These are phyloP conservation scores for Phialophora verrucosa DNA, from an alignment of 2,329 filamentous ascomycete genomes.

Conservation along the genomic window DNA sequence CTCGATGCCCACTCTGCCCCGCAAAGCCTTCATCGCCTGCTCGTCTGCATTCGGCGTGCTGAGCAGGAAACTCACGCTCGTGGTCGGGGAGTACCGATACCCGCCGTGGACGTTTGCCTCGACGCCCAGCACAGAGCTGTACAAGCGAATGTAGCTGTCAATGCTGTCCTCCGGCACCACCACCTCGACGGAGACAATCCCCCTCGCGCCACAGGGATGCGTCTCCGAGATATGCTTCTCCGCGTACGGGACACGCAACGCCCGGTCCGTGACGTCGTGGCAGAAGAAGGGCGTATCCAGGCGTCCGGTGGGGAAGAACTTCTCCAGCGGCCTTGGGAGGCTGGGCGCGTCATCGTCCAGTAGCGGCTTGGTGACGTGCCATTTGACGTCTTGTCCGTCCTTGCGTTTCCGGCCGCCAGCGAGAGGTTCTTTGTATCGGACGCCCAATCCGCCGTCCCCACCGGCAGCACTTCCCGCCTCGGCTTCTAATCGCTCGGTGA, in stretches of 20 bases:
- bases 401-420: conserved; percentile 36
- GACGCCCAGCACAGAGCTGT: conserved; percentile 27
- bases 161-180: conserved; percentile 32
- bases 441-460: conserved; percentile 32
- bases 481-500: conserved; percentile 26
- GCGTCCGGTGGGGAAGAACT: conserved; percentile 29
- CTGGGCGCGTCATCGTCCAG: conserved; percentile 26
- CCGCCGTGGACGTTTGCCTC: conserved; percentile 22
- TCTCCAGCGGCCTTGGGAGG: conserved; percentile 23
- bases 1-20: conserved; percentile 28
- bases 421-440: conserved; percentile 32
- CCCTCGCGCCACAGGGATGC: conserved; percentile 37
- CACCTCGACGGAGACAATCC: conserved; percentile 36
- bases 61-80: conserved; percentile 27
- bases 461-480: background rate
- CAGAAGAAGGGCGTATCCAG: conserved; percentile 40
- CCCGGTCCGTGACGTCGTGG: conserved; percentile 38
- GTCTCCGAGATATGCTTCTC: conserved; percentile 28
- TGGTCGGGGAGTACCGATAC: conserved; percentile 20
- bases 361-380: conserved; percentile 35
- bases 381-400: conserved; percentile 36
- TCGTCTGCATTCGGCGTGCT: conserved; percentile 25
- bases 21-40: conserved; percentile 20
- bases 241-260: conserved; percentile 41
- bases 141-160: conserved; percentile 30